Base-by-base conservation (phyloP, 768 basidiomycete species). In the Mrakia frigida region DNA sequence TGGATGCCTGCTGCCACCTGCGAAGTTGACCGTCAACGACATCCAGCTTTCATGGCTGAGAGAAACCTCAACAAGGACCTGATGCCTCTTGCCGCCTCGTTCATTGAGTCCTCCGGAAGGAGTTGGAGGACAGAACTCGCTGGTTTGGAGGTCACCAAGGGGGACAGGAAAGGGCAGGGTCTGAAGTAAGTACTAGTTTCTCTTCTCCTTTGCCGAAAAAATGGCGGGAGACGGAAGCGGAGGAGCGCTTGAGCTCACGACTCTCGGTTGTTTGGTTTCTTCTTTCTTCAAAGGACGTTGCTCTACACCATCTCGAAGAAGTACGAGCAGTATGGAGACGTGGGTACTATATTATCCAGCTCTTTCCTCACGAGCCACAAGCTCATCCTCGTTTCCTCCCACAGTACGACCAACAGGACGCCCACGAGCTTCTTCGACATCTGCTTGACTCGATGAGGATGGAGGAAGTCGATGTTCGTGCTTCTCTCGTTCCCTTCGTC, bases 291-390 rank as follows among this genome's bases (percentile, higher is more conserved):
- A 80, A 76, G 80, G 21, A 74, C 75, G 10, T 81, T 96, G 56
- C 84, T 96, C 25, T 82, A 86, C 39, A 86, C 88, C 16, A 85
- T 97, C 23, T 91, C 93, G 3, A 85, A 86, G 79, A 97, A 96
- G 84, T 92, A 95, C 82, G 93, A 94, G 79, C 94, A 98, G 81
- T 98, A 97, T 80, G 88, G 92, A 63, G 94, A 95, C 81, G 82
- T 83, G 41, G 39, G 82, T 78, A 5, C 59, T 31, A n/a, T n/a
- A n/a, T n/a, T 11, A 41, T 16, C 11, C 11, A 63, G 21, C 21
- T n/a, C 43, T 50, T 0, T 25, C 43, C 2, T 16, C 21, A 10
- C 28, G 6, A 11, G n/a, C 18, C 3, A n/a, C 28, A 11, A 28
- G 25, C 37, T 77, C 23, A 68, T 46, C 25, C 37, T 35, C 35